These are phyloP conservation scores for Talaromyces ruber DNA, from an alignment of 495 filamentous ascomycete genomes.

Conservation along the genomic window DNA sequence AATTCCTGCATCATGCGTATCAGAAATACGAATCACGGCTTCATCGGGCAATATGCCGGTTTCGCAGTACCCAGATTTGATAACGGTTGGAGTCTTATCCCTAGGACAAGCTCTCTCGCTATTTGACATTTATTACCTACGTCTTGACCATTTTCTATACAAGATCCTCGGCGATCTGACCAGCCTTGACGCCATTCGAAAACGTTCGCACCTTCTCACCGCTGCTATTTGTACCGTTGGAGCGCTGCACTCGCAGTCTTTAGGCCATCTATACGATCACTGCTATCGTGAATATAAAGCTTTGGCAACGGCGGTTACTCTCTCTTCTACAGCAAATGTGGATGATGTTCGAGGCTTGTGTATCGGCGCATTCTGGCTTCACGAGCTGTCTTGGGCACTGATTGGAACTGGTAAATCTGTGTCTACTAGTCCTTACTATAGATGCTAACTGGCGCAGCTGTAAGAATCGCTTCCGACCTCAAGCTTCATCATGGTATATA, in stretches of 20 bases:
- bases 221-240: conserved; percentile 25
- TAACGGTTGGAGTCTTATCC: conserved; percentile 13
- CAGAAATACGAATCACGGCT: conserved; percentile 11
- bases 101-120: conserved; percentile 14
- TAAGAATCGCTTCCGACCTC: conserved; percentile 20
- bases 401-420: conserved; percentile 17
- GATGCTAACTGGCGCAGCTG: conserved; percentile 16
- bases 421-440: background rate
- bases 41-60: conserved; percentile 5
- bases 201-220: conserved; percentile 20
- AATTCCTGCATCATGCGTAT: conserved; percentile 22
- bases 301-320: conserved; percentile 13
- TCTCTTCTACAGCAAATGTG: conserved; percentile 13
- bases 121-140: conserved; percentile 20
- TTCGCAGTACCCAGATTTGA: conserved; percentile 12
- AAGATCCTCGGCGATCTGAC: conserved; percentile 22
- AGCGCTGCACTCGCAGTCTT: conserved; percentile 19
- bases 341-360: conserved; percentile 26
- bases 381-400: conserved; percentile 22
- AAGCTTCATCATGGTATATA: conserved; percentile 24
- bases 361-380: conserved; percentile 29
- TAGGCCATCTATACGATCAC: conserved; percentile 19
- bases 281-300: conserved; percentile 19
- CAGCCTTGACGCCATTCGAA: conserved; percentile 16
- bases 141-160: conserved; percentile 30